Evolutionary conservation across 768 basidiomycete genomes (phyloP), one percentile per base, ranked within the genome.

Genomic region (Paxillus ammoniavirescens): DNA sequence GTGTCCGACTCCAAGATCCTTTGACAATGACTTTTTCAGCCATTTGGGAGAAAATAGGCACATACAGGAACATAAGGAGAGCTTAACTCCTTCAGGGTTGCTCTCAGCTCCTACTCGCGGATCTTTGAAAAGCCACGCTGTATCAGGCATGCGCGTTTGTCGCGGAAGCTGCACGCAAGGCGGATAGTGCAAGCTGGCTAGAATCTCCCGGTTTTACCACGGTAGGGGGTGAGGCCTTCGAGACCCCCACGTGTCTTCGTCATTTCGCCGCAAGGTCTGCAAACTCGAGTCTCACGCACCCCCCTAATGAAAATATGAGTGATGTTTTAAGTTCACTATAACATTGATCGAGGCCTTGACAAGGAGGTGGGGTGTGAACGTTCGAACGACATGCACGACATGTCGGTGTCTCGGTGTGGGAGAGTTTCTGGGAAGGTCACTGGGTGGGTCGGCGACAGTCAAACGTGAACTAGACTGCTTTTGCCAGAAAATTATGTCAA

Each of bases 81-180:
- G 63, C 42, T 61, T 69, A 67, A 59, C 67, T 70, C 60, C 66
- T 64, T 68, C 66, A 66, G 68, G 67, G 66, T 49, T 70, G 59
- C 42, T 52, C 53, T 60, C 58, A 70, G 66, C 35, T 50, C 54
- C 56, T 61, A 45, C 57, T 53, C 47, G 47, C 30, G 62, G 58
- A 67, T 67, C 61, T 57, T 43, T 36, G 50, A 17, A 48, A 51
- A 47, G 43, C 26, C 47, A 50, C 41, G 62, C 35, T 44, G 36
- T 42, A 31, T 50, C 40, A 50, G 45, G 23, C 46, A 35, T 44
- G 54, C 21, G 49, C 35, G 44, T 51, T 50, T 35, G 35, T 40
- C 47, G 55, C 55, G 23, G 41, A 52, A 42, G 57, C 47, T 43
- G 44, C 54, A 50, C 60, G 36, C 61, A 45, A 59, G 56, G 56